Evolutionary conservation across 2,329 filamentous ascomycete genomes (phyloP).

Genomic region (Ascochyta clinopodiicola): DNA sequence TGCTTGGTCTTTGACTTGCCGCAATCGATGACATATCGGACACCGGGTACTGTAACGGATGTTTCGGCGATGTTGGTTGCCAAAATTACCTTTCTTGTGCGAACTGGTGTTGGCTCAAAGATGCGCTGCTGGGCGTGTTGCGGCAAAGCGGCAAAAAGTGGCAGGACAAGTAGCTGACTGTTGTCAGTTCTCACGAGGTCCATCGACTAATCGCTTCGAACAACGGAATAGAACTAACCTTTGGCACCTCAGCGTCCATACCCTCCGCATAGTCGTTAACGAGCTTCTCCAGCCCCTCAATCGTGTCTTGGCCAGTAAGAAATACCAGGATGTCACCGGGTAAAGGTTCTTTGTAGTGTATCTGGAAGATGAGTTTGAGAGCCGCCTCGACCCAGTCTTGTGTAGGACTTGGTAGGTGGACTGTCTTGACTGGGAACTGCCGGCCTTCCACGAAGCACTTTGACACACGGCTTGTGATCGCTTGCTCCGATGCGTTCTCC

Average conservation of each 20-base stretch:
- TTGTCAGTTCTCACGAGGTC: not conserved
- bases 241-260: conserved; percentile 77
- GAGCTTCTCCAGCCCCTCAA: conserved; percentile 79
- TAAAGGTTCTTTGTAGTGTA: conserved; percentile 86
- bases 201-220: not conserved
- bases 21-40: conserved; percentile 88
- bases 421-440: conserved; percentile 81
- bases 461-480: conserved; percentile 36
- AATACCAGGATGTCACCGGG: conserved; percentile 95
- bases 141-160: conserved; percentile 88
- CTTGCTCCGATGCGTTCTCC: not conserved
- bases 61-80: conserved; percentile 99
- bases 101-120: conserved; percentile 75
- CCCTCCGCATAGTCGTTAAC: conserved; percentile 80
- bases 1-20: conserved; percentile 96
- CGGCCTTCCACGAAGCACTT: conserved; percentile 80
- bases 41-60: conserved; percentile 92
- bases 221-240: conserved; percentile 51
- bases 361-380: conserved; percentile 81
- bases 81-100: conserved; percentile 88
- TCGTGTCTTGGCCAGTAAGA: conserved; percentile 89
- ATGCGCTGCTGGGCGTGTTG: conserved; percentile 85
- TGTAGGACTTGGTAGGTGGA: conserved; percentile 76
- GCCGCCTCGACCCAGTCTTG: conserved; percentile 83
- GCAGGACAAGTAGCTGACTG: conserved; percentile 67